phyloP scores from a whole-genome alignment of 371 early-diverging fungal genomes.

The Rhizopus stolonifer region DNA sequence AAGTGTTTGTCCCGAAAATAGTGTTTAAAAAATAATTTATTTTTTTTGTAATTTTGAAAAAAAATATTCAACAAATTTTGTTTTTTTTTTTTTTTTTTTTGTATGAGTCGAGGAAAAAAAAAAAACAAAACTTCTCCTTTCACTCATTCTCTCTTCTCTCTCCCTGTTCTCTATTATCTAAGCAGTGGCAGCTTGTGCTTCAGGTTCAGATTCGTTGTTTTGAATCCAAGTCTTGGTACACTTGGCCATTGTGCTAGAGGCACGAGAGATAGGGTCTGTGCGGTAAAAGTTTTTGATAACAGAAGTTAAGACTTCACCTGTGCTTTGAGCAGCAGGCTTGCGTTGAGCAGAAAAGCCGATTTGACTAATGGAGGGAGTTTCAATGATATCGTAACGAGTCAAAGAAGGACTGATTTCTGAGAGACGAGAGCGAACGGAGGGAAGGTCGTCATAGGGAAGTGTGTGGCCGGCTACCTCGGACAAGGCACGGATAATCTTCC shows the following conservation, averaged over 20 bases:
- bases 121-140: not conserved
- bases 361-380: slow-evolving; percentile 54
- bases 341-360: slow-evolving; percentile 66
- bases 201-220: slow-evolving; percentile 38
- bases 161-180: slow-evolving; percentile 30
- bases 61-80: too few species aligned
- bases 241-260: slow-evolving; percentile 96
- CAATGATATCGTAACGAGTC: slow-evolving; percentile 71
- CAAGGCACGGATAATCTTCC: slow-evolving; percentile 96
- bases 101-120: not conserved
- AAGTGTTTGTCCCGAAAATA: too few species aligned
- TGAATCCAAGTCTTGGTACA: slow-evolving; percentile 70
- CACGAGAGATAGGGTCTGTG: slow-evolving; percentile 91
- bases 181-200: slow-evolving; percentile 38
- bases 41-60: too few species aligned
- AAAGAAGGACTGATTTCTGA: slow-evolving; percentile 85
- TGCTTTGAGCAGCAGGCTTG: slow-evolving; percentile 42
- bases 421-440: slow-evolving; percentile 82
- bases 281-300: slow-evolving; percentile 90
- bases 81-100: too few species aligned
- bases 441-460: slow-evolving; percentile 88
- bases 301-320: slow-evolving; percentile 48
- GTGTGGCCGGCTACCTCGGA: slow-evolving; percentile 86
- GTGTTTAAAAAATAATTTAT: too few species aligned
- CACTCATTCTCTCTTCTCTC: slow-evolving; percentile 2